phyloP scores from a whole-genome alignment of 2,329 filamentous ascomycete genomes.

The Remersonia thermophila region DNA sequence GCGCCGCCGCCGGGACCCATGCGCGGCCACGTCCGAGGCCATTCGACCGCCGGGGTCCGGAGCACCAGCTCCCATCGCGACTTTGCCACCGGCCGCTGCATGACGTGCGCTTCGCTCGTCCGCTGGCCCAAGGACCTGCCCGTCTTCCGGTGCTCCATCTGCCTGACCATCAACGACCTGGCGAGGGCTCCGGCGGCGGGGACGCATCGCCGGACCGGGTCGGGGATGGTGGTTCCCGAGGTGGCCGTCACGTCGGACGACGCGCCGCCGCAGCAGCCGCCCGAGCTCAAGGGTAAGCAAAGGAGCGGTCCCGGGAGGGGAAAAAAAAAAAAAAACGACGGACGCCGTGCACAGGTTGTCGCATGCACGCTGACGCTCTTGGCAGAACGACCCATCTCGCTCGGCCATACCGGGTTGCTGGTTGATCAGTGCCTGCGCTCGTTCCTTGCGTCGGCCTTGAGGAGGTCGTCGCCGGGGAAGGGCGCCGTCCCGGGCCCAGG shows the following conservation, averaged over 20 bases:
- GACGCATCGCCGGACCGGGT: conserved; percentile 4
- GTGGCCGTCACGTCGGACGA: conserved; percentile 6
- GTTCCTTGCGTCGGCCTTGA: conserved; percentile 24
- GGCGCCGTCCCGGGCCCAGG: background rate
- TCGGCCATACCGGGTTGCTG: conserved; percentile 46
- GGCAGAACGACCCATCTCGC: conserved; percentile 33
- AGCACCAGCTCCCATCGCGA: conserved; percentile 32
- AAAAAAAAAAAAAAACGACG: too few relatives aligned
- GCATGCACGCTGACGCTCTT: too few relatives aligned
- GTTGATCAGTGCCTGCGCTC: conserved; percentile 27
- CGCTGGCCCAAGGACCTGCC: conserved; percentile 63
- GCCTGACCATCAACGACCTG: conserved; percentile 74
- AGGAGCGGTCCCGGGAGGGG: too few relatives aligned
- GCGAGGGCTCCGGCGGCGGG: conserved; percentile 26
- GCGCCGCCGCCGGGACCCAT: background rate
- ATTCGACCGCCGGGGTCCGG: conserved; percentile 9
- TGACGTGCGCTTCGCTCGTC: conserved; percentile 73
- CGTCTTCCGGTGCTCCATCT: conserved; percentile 72
- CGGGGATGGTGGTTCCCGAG: conserved; percentile 12
- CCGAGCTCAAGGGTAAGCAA: background rate
- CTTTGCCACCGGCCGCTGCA: conserved; percentile 61
- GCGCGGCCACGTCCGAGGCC: conserved; percentile 22
- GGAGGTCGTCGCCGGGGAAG: conserved; percentile 3
- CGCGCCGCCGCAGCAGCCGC: background rate
- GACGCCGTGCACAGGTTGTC: too few relatives aligned